Evolutionary conservation across 208 protist genomes (phyloP).

Genomic region (Trypanosoma boissoni): DNA sequence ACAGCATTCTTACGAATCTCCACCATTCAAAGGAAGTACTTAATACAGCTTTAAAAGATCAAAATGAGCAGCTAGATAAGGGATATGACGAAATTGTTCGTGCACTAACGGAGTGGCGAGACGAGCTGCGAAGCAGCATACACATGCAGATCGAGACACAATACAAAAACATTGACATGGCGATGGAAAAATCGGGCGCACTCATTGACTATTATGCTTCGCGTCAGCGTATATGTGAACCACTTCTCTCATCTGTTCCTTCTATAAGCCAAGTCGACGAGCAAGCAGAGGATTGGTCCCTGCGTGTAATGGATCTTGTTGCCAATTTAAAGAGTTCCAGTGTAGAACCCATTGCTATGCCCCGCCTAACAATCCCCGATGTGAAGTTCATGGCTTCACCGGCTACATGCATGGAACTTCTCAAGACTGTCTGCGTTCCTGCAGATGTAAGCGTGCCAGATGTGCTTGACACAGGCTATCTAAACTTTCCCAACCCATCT

Average conservation of each 20-base stretch:
- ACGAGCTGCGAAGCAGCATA: conserved; percentile 25
- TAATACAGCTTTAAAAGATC: conserved; percentile 2
- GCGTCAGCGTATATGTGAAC: conserved; percentile 15
- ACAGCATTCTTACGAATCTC: conserved; percentile 24
- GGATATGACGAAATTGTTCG: conserved; percentile 25
- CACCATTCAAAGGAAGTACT: conserved; percentile 19
- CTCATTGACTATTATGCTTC: conserved; percentile 21
- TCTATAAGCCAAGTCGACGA: conserved; percentile 20
- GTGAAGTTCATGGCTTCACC: conserved; percentile 18
- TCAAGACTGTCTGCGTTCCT: conserved; percentile 24
- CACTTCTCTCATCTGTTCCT: conserved; percentile 25
- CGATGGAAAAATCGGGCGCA: conserved; percentile 12
- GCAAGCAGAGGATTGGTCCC: conserved; percentile 26
- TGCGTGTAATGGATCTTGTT: conserved; percentile 30
- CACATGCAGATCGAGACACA: conserved; percentile 17
- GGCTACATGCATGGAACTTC: conserved; percentile 26
- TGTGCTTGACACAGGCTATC: conserved; percentile 26
- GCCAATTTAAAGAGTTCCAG: conserved; percentile 16
- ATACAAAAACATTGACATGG: conserved; percentile 19
- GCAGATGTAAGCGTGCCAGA: conserved; percentile 20
- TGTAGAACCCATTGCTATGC: conserved; percentile 24
- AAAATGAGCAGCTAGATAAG: conserved; percentile 20
- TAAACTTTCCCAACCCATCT: conserved; percentile 26
- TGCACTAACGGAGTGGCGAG: conserved; percentile 19
- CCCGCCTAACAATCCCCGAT: conserved; percentile 18